A percentile compares a stretch with the other conserved stretches of the same genome.
Evolutionary conservation across 2,329 filamentous ascomycete genomes (phyloP).

Genomic region (Botryosphaeria dothidea): DNA sequence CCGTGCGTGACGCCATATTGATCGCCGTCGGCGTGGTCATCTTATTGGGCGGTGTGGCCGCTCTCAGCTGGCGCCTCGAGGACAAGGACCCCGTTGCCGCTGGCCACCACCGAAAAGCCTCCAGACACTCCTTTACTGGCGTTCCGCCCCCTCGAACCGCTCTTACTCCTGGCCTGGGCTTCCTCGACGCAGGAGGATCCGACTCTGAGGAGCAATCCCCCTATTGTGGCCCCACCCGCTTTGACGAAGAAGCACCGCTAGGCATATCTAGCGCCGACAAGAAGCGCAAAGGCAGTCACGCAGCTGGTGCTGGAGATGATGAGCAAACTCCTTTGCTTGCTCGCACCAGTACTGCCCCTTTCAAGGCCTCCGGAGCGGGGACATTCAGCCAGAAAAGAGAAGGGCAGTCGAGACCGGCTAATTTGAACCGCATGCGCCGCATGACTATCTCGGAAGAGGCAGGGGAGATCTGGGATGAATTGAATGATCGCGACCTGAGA

Average conservation of each 20-base stretch:
- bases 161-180: constrained; percentile 78
- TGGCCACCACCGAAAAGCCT: constrained; percentile 4
- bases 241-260: constrained; percentile 16
- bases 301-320: constrained; percentile 24
- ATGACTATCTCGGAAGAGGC: constrained; percentile 64
- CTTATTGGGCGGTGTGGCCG: constrained; percentile 82
- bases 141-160: constrained; percentile 59
- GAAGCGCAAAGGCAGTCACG: constrained; percentile 14
- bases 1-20: constrained; percentile 71
- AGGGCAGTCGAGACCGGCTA: neutral
- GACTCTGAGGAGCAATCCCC: constrained; percentile 24
- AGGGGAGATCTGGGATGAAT: constrained; percentile 83
- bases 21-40: constrained; percentile 87
- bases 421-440: constrained; percentile 29
- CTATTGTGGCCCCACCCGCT: constrained; percentile 14
- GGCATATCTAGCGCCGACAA: constrained; percentile 14
- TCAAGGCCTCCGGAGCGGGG: neutral
- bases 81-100: constrained; percentile 60
- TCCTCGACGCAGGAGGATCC: constrained; percentile 54
- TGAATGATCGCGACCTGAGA: constrained; percentile 68
- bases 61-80: constrained; percentile 89
- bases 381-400: neutral
- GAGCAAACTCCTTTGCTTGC: constrained; percentile 40
- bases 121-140: constrained; percentile 39
- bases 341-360: constrained; percentile 36